Base-by-base conservation (phyloP, 495 filamentous ascomycete genomes). In the Trichoderma parareesei region DNA sequence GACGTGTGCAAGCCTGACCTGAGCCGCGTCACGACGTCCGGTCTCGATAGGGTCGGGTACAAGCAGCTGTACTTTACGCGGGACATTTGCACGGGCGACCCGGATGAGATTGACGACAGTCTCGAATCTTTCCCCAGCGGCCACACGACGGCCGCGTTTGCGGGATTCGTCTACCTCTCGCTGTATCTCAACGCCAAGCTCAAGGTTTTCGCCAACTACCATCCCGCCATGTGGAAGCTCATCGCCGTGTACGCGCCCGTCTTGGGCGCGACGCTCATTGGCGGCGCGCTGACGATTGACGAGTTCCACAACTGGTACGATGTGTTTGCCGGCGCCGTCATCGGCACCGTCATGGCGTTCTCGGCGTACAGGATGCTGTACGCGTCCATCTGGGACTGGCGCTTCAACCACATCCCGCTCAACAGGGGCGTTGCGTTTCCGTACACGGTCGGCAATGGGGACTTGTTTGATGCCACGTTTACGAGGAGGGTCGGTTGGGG, bases 161-260 rank as follows among this genome's bases (percentile, higher is more conserved):
- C 83, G 0, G 82, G 79, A n/a, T 81, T 82, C 60, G 69, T 79
- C 5, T 89, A 79, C 65, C 70, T 87, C 5, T 77, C 76, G n/a
- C 76, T 89, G 0, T 90, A 86, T 70, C 74, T 89, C 18, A 88
- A 88, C 66, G 85, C 82, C 7, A 87, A 88, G 65, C 75, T 89
- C 20, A 87, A 87, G 72, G 77, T 84, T 27, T 86, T 84, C 66
- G 67, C 79, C 59, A 79, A 84, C 71, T 83, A 84, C 67, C 84
- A 86, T 65, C 81, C 85, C 1, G 78, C 81, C 18, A 81, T 86
- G 79, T 88, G 85, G 85, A 87, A 87, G 74, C 69, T 86, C 1
- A 73, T 84, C 41, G 77, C 74, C 18, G 72, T 81, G n/a, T 86
- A 83, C 71, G 76, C 80, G 8, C 86, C 86, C 0, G 71, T 89